Evolutionary conservation across 2,329 filamentous ascomycete species (phyloP), one percentile per base, ranked within the genome.

Genomic region (Aspergillus alliaceus): DNA sequence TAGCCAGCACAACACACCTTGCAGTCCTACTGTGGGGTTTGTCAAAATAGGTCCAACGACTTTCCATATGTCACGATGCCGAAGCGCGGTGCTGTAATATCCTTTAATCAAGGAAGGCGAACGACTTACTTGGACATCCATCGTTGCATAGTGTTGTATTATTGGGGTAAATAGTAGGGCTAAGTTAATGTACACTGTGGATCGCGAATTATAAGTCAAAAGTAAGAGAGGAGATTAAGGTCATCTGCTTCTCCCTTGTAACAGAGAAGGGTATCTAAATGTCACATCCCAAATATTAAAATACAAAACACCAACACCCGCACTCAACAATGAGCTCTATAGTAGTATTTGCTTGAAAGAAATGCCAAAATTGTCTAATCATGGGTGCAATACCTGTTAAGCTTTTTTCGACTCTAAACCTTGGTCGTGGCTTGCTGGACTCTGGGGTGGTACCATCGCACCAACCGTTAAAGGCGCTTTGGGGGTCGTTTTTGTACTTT

Each of bases 31-130:
- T 9, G 53, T 25, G 6, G 54, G 57, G 20, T 53, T 27, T 14
- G 55, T 55, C 12, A 72, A 50, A 24, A 63, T 37, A 29, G 65
- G 68, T 9, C 56, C 62, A 11, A 73, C 59, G 24, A 63, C 57
- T 15, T 65, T 65, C 72, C 75, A 78, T 29, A 77, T 69, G 5
- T 71, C 64, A 22, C 75, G 74, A 29, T 66, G 64, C 12, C 73
- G 72, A 12, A 80, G 72, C 15, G 68, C 70, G n/a, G 70, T 66
- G 62, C 74, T 77, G 65, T 80, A 80, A n/a, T 56, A 55, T 1
- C 63, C 61, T n/a, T 27, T 51, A 15, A 60, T 18, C 20, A 14
- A 5, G 0, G 11, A 49, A 24, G 6, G 4, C 0, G 15, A 49
- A 3, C 4, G 8, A 22, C 18, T 24, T 6, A 24, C 15, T n/a